Percentiles rank a stretch among this genome's conserved stretches.
Evolutionary conservation across 345 rosid genomes (phyloP).

Genomic region (Mallotus nudiflorus): DNA sequence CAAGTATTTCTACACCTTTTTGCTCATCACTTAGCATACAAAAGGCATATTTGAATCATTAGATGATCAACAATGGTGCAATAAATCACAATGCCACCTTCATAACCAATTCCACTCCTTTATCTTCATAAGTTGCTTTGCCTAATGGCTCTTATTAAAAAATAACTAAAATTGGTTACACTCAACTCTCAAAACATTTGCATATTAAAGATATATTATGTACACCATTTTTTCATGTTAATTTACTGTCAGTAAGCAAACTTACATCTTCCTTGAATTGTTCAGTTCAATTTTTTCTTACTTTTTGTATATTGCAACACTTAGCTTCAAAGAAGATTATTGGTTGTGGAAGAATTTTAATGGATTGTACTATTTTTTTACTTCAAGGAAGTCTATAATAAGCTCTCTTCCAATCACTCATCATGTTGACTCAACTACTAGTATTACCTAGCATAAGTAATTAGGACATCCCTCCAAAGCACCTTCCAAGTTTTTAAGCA

Average conservation of each 20-base stretch:
- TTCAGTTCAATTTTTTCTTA: not conserved
- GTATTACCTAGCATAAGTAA: no score
- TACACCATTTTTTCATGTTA: not conserved
- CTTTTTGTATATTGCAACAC: not conserved
- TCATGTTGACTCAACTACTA: no score
- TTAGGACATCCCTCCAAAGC: no score
- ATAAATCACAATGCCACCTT: not conserved
- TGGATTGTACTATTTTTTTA: not conserved
- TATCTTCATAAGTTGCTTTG: not conserved
- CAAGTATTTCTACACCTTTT: not conserved
- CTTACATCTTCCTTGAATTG: not conserved
- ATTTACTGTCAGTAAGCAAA: not conserved
- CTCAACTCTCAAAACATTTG: not conserved
- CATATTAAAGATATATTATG: no score
- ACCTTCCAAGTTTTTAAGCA: no score
- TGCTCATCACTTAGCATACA: not conserved
- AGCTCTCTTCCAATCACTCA: no score
- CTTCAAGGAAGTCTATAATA: not conserved
- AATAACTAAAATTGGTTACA: not conserved
- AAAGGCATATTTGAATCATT: not conserved
- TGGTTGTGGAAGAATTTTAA: not conserved
- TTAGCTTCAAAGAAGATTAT: not conserved
- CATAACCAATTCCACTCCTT: not conserved
- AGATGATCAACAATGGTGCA: conserved; percentile 4
- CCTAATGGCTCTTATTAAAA: not conserved